A percentile compares a stretch with the other conserved stretches of the same genome.
Conservation (phyloP, 495 filamentous ascomycete genomes). For the Aspergillus diversus region DNA sequence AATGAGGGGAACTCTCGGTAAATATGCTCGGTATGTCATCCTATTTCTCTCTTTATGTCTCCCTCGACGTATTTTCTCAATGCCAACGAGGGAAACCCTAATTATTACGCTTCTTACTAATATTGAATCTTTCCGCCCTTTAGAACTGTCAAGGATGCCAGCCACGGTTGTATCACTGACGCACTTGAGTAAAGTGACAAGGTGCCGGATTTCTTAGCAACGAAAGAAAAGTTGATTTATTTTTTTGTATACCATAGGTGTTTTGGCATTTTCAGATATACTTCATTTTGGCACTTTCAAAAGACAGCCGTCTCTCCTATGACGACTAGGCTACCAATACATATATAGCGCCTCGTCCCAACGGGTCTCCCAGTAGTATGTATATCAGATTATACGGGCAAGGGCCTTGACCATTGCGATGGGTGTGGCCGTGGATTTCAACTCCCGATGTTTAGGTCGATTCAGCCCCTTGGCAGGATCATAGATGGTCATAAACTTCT, state of each 20-base stretch:
- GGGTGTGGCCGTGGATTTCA: no score
- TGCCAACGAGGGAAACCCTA: not conserved
- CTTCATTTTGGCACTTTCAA: no score
- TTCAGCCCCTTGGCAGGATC: no score
- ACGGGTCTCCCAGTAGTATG: no score
- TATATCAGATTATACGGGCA: no score
- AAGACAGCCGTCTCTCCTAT: no score
- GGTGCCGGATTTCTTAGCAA: not conserved
- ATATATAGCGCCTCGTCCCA: no score
- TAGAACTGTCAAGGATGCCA: constrained; percentile 50
- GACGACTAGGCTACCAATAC: no score
- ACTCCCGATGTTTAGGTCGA: no score
- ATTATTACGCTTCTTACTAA: constrained; percentile 10
- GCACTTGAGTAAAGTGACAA: constrained; percentile 17
- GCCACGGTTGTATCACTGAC: constrained; percentile 30
- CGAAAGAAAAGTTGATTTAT: not conserved
- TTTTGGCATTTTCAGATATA: not conserved
- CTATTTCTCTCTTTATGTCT: not conserved
- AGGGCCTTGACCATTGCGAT: no score
- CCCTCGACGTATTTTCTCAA: not conserved
- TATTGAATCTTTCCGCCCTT: not conserved
- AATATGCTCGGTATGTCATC: constrained; percentile 63
- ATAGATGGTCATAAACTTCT: no score
- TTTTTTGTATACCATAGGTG: not conserved
- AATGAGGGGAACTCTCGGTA: constrained; percentile 79